Evolutionary conservation across 2,329 filamentous ascomycete genomes (phyloP), one percentile per base, ranked within the genome.

Genomic region (Fusarium buharicum): DNA sequence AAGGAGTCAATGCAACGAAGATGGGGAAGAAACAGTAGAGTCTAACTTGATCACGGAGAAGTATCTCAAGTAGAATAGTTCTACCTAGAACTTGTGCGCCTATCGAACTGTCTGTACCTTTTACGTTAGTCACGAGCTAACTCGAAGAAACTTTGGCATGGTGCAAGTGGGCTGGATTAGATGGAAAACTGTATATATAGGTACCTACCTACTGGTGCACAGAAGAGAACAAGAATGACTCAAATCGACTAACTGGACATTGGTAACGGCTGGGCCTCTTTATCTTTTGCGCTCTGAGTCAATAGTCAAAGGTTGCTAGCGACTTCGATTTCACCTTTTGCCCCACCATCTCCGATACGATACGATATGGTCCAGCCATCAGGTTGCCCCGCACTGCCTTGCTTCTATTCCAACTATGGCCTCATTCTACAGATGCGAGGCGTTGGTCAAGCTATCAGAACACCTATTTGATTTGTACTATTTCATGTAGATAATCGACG

Each of bases 91-190:
- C 16, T 46, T 16, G 34, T 13, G 36, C 37, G 55, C 59, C 55
- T 36, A 59, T 37, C 13, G 49, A 48, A 43, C 34, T 59, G 40
- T 17, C 43, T 55, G 36, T 38, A 39, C 55, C 44, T 52, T 24
- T 17, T n/a, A 24, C 54, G 59, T 59, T 59, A 59, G 56, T 59
- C 56, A 59, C 37, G 49, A 55, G 56, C 40, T 30, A 39, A 55
- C 43, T 60, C 36, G 17, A 27, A 59, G 33, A 48, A 54, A 48
- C 46, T 34, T 41, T 39, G 40, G 34, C 12, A 17, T 43, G 22
- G 41, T 22, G 50, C 34, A 18, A 31, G 41, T 33, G 41, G 53
- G 30, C 6, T 40, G 18, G n/a, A 40, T 10, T 50, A 4, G 22
- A 24, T 8, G 14, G 24, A 13, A 22, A 18, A 37, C 4, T 16